A percentile compares a stretch with the other conserved stretches of the same genome.
phyloP scores from a whole-genome alignment of 2,329 filamentous ascomycete species.

The Curvularia sp. region DNA sequence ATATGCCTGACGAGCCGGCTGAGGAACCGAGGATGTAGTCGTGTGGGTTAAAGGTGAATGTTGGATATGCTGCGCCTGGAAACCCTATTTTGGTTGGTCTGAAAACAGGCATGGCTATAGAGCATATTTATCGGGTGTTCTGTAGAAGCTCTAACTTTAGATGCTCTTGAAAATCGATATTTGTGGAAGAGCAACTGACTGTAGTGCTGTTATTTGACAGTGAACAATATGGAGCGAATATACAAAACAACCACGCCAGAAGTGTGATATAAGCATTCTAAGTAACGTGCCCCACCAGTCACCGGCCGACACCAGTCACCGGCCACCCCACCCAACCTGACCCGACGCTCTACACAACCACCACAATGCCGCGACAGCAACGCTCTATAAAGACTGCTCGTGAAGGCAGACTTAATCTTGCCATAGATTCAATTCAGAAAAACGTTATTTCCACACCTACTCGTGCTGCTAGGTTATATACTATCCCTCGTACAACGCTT shows the following conservation, averaged over 20 bases:
- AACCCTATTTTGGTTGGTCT: neutral
- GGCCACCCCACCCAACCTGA: no score
- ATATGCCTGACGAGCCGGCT: constrained; percentile 27
- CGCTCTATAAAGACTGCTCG: no score
- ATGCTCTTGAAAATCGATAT: neutral
- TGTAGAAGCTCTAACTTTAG: neutral
- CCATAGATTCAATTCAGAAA: no score
- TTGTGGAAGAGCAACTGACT: neutral
- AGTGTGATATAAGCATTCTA: neutral
- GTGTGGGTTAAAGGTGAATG: neutral
- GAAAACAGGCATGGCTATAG: neutral
- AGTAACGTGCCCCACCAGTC: no score
- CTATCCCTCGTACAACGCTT: no score
- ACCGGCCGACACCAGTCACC: no score
- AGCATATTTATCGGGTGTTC: neutral
- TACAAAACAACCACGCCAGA: neutral
- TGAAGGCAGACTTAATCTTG: no score
- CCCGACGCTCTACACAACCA: no score
- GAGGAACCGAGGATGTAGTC: constrained; percentile 12
- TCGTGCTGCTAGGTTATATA: no score
- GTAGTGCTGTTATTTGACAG: neutral
- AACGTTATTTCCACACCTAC: no score
- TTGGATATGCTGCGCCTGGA: neutral
- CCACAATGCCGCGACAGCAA: no score
- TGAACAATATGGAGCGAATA: neutral